Conservation (phyloP, 345 rosid genomes). For the Angophora floribunda region DNA sequence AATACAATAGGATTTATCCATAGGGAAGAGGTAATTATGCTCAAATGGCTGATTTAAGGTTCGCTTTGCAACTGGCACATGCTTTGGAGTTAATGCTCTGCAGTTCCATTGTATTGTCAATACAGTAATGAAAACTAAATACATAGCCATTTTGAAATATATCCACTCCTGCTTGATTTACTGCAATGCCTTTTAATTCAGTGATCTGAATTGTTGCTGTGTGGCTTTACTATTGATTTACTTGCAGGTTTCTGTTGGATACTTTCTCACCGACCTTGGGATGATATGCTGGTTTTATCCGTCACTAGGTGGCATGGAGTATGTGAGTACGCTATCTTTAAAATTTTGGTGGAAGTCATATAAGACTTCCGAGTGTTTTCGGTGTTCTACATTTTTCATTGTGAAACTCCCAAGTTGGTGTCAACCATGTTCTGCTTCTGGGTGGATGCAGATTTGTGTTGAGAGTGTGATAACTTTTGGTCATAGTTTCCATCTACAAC, state of each 20-base stretch:
- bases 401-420: neutral
- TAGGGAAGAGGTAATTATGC: neutral
- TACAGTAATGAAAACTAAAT: neutral
- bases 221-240: neutral
- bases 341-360: neutral
- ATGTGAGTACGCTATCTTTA: constrained; percentile 20
- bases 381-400: neutral
- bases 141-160: neutral
- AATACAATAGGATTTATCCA: neutral
- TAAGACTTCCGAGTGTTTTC: neutral
- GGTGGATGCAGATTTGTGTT: neutral
- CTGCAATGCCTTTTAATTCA: neutral
- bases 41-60: neutral
- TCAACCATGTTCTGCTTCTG: neutral
- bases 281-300: constrained; percentile 62
- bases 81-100: neutral
- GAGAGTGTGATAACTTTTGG: neutral
- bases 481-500: neutral
- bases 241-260: constrained; percentile 46
- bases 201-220: neutral
- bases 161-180: neutral
- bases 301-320: constrained; percentile 52
- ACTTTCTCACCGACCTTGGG: constrained; percentile 40
- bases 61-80: neutral
- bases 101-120: neutral